Evolutionary conservation across 768 basidiomycete species (phyloP).

Genomic region (Lentinula lateritia): DNA sequence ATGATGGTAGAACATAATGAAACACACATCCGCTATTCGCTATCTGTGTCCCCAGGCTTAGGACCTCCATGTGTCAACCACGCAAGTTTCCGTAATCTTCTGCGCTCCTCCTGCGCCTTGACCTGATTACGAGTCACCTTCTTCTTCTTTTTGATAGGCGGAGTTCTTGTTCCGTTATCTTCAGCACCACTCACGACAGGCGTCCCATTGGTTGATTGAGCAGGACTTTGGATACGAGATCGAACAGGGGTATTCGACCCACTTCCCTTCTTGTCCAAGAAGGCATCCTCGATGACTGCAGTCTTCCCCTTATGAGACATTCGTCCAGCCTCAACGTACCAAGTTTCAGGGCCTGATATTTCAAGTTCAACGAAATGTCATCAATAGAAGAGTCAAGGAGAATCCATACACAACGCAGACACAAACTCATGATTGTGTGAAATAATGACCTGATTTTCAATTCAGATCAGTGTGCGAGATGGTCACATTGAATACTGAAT

Average conservation of each 20-base stretch:
- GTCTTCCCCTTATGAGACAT: constrained; percentile 87
- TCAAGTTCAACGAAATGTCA: background rate
- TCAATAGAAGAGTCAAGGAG: background rate
- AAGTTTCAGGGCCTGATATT: constrained; percentile 77
- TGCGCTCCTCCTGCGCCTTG: constrained; percentile 85
- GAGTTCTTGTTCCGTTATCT: constrained; percentile 37
- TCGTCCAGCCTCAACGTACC: constrained; percentile 84
- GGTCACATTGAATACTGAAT: constrained; percentile 8
- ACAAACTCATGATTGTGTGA: constrained; percentile 94
- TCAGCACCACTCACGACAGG: constrained; percentile 79
- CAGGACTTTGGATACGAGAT: constrained; percentile 67
- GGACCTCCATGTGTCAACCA: constrained; percentile 84
- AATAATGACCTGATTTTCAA: constrained; percentile 70
- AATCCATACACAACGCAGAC: constrained; percentile 64
- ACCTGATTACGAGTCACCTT: constrained; percentile 85
- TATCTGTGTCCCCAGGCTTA: constrained; percentile 80
- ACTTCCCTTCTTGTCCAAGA: constrained; percentile 73
- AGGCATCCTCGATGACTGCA: constrained; percentile 79
- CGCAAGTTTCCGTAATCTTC: constrained; percentile 69
- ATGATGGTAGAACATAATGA: constrained; percentile 2
- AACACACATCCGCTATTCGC: constrained; percentile 27
- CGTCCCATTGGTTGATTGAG: constrained; percentile 64
- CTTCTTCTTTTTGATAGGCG: constrained; percentile 74
- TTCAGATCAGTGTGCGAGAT: constrained; percentile 10
- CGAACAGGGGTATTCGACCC: constrained; percentile 65